Conservation (phyloP, 108 stramenopile species). For the Fistulifera pelliculosa region DNA sequence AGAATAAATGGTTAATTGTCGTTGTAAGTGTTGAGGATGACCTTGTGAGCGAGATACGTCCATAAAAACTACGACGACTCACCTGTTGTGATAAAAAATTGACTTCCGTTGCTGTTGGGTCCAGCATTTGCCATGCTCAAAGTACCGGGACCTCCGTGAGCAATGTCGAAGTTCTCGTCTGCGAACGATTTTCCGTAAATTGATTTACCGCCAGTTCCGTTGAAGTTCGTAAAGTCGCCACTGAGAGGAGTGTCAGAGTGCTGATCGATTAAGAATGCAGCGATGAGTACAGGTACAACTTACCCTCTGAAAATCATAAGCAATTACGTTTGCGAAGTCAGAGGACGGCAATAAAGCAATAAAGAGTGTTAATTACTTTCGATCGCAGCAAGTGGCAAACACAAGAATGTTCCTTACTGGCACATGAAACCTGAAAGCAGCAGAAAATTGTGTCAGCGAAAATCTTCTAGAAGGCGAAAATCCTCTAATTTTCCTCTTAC, state of each 20-base stretch:
- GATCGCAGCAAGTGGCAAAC: neutral
- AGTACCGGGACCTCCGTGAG: conserved; percentile 59
- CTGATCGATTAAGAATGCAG: neutral
- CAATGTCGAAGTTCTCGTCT: conserved; percentile 83
- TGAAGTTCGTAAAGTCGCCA: conserved; percentile 92
- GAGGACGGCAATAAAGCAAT: neutral
- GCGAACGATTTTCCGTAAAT: conserved; percentile 88
- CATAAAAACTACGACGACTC: too few relatives aligned
- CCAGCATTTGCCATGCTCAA: conserved; percentile 69
- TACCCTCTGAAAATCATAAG: too few relatives aligned
- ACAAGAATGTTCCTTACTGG: neutral
- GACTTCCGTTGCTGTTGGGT: conserved; percentile 90
- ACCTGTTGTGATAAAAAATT: conserved; percentile 94
- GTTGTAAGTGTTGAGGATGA: too few relatives aligned
- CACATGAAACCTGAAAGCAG: conserved; percentile 7
- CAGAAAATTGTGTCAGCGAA: neutral
- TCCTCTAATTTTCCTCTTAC: neutral
- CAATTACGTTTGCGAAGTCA: too few relatives aligned
- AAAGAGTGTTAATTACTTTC: neutral
- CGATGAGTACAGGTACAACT: too few relatives aligned
- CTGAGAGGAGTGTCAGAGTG: conserved; percentile 28
- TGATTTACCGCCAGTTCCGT: conserved; percentile 22
- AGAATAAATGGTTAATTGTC: too few relatives aligned
- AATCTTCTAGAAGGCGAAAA: neutral
- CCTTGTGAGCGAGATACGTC: too few relatives aligned